These are phyloP conservation scores for Cinnamomum chago DNA, from an alignment of 164 flowering plant species.

Conservation along the genomic window DNA sequence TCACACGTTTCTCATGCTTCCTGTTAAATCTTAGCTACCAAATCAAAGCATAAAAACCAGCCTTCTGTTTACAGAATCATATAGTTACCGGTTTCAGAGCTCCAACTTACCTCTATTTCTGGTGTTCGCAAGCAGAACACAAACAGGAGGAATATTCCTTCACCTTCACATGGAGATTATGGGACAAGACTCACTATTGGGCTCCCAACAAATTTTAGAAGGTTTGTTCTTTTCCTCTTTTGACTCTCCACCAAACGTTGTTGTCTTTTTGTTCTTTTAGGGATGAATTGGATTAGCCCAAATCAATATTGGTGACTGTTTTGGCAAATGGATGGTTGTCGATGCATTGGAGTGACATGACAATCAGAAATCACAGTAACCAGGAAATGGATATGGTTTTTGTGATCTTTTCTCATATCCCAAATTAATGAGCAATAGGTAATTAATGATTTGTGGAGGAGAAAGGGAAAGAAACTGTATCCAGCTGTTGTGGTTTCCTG, in stretches of 20 bases:
- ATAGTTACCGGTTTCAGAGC: background rate
- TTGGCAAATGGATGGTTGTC: background rate
- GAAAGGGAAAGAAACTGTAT: background rate
- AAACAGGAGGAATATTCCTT: conserved; percentile 22
- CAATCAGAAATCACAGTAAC: background rate
- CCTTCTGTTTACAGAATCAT: background rate
- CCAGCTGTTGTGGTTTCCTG: background rate
- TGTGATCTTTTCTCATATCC: background rate
- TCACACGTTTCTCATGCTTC: background rate
- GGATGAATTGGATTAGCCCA: background rate
- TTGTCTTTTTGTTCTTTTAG: background rate
- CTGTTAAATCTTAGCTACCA: background rate
- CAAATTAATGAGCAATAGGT: background rate
- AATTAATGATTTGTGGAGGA: background rate
- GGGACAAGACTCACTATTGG: conserved; percentile 16
- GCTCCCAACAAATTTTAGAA: conserved; percentile 26
- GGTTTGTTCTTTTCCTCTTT: conserved; percentile 17
- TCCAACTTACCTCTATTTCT: background rate
- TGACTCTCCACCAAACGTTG: background rate
- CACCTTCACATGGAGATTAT: conserved; percentile 36
- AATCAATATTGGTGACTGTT: background rate
- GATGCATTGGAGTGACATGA: background rate
- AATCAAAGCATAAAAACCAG: background rate
- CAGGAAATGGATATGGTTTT: background rate
- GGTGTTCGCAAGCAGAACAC: conserved; percentile 35